These are phyloP conservation scores for Closterium sp. DNA, from an alignment of 139 green algal species.

Conservation along the genomic window DNA sequence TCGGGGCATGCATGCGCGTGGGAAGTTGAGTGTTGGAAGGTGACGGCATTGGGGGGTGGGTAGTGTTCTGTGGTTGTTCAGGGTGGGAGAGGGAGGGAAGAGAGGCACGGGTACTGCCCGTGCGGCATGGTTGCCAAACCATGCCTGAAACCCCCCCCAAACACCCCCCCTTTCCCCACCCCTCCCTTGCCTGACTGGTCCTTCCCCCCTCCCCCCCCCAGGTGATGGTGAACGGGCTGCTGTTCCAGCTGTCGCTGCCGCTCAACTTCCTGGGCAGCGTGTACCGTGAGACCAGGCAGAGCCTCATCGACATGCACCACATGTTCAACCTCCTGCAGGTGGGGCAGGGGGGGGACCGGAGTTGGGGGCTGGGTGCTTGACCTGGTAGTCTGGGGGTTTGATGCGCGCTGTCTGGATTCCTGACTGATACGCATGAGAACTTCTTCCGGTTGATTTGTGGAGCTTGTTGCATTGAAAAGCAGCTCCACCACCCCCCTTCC, in stretches of 20 bases:
- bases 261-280: conserved; percentile 98
- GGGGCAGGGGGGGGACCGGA: no score
- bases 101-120: no score
- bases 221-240: conserved; percentile 95
- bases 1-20: no score
- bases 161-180: background rate
- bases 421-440: no score
- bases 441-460: no score
- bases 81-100: no score
- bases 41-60: background rate
- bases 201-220: background rate
- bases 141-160: background rate
- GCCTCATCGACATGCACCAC: conserved; percentile 90
- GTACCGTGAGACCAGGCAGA: conserved; percentile 94
- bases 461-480: conserved; percentile 9
- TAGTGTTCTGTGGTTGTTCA: no score
- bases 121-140: no score
- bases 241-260: conserved; percentile 96
- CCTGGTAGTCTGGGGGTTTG: background rate
- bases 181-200: background rate
- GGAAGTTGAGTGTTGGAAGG: background rate
- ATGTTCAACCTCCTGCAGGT: conserved; percentile 86
- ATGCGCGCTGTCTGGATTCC: background rate
- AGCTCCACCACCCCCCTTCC: background rate
- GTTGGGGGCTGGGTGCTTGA: no score